A percentile compares a stretch with the other conserved stretches of the same genome.
Evolutionary conservation across 1,284 basidiomycete genomes (phyloP).

Genomic region (Leccinum insigne): DNA sequence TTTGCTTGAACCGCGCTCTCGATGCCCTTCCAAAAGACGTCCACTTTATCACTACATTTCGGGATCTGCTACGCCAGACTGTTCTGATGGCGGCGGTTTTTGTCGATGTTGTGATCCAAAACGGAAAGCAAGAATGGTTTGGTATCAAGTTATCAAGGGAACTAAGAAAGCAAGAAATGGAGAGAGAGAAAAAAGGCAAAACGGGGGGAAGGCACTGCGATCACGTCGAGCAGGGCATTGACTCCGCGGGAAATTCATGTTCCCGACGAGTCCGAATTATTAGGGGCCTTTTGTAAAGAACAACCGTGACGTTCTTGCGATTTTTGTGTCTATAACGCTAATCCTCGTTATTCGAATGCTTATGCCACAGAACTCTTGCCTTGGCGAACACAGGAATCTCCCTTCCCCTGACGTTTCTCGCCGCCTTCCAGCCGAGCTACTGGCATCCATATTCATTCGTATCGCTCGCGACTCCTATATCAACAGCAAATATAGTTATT

Average conservation of each 20-base stretch:
- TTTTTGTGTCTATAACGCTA: no score
- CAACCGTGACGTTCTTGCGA: no score
- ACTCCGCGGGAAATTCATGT: no score
- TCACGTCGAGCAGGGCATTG: no score
- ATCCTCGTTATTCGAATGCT: no score
- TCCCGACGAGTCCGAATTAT: no score
- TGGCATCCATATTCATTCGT: no score
- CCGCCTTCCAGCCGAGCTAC: no score
- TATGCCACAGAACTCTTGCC: neutral
- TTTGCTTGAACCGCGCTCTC: slow-evolving; percentile 60
- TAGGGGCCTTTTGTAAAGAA: no score
- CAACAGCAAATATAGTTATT: neutral
- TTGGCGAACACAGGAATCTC: neutral
- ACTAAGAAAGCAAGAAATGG: neutral
- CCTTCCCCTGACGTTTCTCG: no score
- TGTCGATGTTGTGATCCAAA: slow-evolving; percentile 1
- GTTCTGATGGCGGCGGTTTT: neutral
- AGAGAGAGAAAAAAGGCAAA: neutral
- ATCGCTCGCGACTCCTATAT: neutral
- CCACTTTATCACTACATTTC: slow-evolving; percentile 72
- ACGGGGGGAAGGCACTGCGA: neutral
- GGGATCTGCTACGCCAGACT: slow-evolving; percentile 75
- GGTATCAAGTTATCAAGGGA: neutral
- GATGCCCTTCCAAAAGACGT: slow-evolving; percentile 71
- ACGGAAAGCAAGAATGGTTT: neutral